Percentiles rank a stretch among this genome's conserved stretches.
phyloP scores from a whole-genome alignment of 768 basidiomycete genomes.

The Lactifluus hygrophoroides region DNA sequence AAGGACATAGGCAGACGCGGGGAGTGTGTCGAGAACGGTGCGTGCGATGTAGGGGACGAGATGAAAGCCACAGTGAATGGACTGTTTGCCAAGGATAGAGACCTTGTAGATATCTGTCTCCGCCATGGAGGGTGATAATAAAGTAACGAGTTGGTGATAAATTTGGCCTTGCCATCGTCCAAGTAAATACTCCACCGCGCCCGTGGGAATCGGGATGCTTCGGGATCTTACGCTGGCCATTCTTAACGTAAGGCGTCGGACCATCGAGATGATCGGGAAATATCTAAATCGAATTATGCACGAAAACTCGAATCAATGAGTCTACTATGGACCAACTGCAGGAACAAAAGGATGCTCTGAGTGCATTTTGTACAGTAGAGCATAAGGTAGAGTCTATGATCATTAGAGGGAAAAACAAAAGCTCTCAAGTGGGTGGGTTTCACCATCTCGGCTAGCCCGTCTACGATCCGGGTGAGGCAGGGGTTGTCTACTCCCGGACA shows the following conservation, averaged over 20 bases:
- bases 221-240: not conserved
- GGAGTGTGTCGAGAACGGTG: constrained; percentile 61
- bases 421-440: not conserved
- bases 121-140: constrained; percentile 10
- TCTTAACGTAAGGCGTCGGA: constrained; percentile 2
- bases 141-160: not conserved
- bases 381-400: constrained; percentile 10
- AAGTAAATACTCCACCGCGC: constrained; percentile 4
- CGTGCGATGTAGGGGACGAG: constrained; percentile 54
- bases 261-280: not conserved
- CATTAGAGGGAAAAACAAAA: not conserved
- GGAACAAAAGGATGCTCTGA: not conserved
- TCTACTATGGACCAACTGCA: not conserved
- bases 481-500: constrained; percentile 11
- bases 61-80: constrained; percentile 47
- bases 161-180: not conserved
- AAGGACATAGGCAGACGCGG: constrained; percentile 83
- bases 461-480: not conserved
- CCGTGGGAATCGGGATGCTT: constrained; percentile 15
- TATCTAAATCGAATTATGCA: not conserved
- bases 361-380: not conserved
- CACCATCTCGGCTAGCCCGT: not conserved
- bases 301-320: not conserved
- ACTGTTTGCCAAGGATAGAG: constrained; percentile 38
- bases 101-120: constrained; percentile 34